These are phyloP conservation scores for Monotropa hypopitys DNA, from an alignment of 179 eudicot species.

Conservation along the genomic window DNA sequence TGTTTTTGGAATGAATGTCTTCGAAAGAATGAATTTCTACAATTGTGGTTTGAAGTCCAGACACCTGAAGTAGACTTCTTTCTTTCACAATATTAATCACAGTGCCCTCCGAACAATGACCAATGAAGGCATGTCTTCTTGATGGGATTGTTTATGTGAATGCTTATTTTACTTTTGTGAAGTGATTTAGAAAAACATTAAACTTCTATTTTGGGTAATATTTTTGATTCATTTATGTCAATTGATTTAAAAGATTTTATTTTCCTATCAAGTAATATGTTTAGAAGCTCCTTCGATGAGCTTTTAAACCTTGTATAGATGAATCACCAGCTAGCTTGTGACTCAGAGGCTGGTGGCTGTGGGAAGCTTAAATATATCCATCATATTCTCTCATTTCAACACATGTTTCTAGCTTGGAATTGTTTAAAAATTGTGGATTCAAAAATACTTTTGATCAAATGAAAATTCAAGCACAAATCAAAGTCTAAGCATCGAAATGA, in stretches of 20 bases:
- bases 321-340: constrained; percentile 89
- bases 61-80: constrained; percentile 75
- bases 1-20: constrained; percentile 80
- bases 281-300: constrained; percentile 63
- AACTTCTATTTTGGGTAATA: background rate
- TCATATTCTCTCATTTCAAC: constrained; percentile 73
- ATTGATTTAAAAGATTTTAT: background rate
- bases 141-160: constrained; percentile 1
- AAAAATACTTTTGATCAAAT: no score
- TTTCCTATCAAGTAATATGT: constrained; percentile 39
- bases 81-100: constrained; percentile 86
- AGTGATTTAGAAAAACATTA: background rate
- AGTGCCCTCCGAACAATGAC: constrained; percentile 82
- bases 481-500: no score
- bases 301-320: constrained; percentile 65
- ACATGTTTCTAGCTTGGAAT: no score
- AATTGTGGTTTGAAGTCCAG: constrained; percentile 77
- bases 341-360: constrained; percentile 77
- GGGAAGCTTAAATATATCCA: constrained; percentile 68
- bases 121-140: constrained; percentile 61
- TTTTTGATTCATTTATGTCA: constrained; percentile 1
- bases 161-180: background rate
- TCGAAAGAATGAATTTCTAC: constrained; percentile 75
- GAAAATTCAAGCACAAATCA: no score
- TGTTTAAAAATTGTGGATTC: no score